Conservation (phyloP, 257 asterid species). For the Ligustrum vulgare region DNA sequence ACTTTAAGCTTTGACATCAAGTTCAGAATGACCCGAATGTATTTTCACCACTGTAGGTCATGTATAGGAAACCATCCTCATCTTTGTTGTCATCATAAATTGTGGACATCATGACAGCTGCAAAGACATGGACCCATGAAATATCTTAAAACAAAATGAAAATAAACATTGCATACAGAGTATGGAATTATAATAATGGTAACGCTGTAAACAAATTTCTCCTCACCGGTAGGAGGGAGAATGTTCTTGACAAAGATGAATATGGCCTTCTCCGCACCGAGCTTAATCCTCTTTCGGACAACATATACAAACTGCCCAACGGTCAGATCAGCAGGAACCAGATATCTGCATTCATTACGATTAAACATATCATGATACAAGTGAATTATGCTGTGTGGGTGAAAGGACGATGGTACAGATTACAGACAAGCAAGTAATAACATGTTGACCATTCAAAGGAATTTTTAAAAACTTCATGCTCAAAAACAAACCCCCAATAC, state of each 20-base stretch:
- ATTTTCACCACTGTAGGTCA: constrained; percentile 65
- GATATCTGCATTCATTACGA: constrained; percentile 48
- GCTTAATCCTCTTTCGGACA: constrained; percentile 65
- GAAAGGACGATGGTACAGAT: too few relatives aligned
- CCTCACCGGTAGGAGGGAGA: constrained; percentile 60
- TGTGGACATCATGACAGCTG: constrained; percentile 68
- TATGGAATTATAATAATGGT: not conserved
- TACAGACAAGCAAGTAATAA: not conserved
- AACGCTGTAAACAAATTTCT: not conserved
- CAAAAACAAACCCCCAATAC: not conserved
- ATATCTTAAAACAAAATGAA: not conserved
- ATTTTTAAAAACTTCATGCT: not conserved
- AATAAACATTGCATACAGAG: not conserved
- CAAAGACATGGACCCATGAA: not conserved
- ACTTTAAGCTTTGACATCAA: not conserved
- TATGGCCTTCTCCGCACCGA: constrained; percentile 62
- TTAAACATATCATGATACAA: not conserved
- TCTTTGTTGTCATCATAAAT: constrained; percentile 59
- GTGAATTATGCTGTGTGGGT: not conserved
- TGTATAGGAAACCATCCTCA: constrained; percentile 59
- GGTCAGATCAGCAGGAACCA: constrained; percentile 97
- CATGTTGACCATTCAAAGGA: not conserved
- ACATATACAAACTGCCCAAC: constrained; percentile 71
- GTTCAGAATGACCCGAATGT: constrained; percentile 48
- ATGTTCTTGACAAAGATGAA: constrained; percentile 56